Conservation (phyloP, 306 rosid species). For the Trifolium fragiferum region DNA sequence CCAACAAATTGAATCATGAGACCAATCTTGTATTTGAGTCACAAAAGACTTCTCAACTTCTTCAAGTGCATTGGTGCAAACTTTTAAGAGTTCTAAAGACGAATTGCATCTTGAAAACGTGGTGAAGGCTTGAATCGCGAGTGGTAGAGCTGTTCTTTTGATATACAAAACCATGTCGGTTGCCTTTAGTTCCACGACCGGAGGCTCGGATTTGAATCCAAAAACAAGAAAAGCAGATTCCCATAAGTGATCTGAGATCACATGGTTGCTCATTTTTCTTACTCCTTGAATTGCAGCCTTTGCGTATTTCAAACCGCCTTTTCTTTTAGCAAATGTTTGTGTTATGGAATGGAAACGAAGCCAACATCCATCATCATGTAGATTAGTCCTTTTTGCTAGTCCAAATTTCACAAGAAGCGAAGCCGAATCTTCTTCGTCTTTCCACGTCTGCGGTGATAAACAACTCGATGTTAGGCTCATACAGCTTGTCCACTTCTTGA, state of each 20-base stretch:
- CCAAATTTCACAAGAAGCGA: slow-evolving; percentile 70
- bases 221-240: slow-evolving; percentile 88
- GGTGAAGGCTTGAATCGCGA: slow-evolving; percentile 82
- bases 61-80: slow-evolving; percentile 83
- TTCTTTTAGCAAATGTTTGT: slow-evolving; percentile 61
- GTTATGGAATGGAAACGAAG: slow-evolving; percentile 80
- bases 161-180: slow-evolving; percentile 73
- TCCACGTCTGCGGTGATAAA: slow-evolving; percentile 67
- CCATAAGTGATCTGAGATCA: slow-evolving; percentile 75
- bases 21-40: slow-evolving; percentile 87
- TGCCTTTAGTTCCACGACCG: slow-evolving; percentile 66
- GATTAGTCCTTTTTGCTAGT: slow-evolving; percentile 61
- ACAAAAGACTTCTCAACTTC: slow-evolving; percentile 92
- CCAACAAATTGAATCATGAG: slow-evolving; percentile 79
- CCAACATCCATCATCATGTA: slow-evolving; percentile 65
- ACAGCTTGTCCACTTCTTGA: slow-evolving; percentile 62
- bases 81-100: slow-evolving; percentile 76
- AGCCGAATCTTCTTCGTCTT: slow-evolving; percentile 79
- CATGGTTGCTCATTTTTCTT: slow-evolving; percentile 58
- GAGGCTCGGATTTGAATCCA: slow-evolving; percentile 89
- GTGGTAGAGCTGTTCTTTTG: slow-evolving; percentile 75
- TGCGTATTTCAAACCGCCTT: slow-evolving; percentile 73
- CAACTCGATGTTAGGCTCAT: slow-evolving; percentile 55
- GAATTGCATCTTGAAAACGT: slow-evolving; percentile 83
- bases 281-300: slow-evolving; percentile 71